A percentile compares a stretch with the other conserved stretches of the same genome.
Evolutionary conservation across 768 basidiomycete species (phyloP).

Genomic region (Rhodotorula paludigena): DNA sequence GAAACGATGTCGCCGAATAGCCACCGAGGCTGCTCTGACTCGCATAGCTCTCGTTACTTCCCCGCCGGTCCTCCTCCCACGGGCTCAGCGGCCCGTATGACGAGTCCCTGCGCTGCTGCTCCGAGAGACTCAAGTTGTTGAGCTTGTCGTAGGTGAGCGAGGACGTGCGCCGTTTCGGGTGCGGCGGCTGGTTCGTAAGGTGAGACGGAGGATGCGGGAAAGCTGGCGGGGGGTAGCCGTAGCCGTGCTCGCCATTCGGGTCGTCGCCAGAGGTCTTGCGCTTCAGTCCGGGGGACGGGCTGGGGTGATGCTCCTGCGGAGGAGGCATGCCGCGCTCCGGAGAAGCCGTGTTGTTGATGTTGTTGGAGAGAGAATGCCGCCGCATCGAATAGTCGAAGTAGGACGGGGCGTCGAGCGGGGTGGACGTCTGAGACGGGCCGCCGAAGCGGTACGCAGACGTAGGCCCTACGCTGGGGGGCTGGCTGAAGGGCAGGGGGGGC

Average conservation of each 20-base stretch:
- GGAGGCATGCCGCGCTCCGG: background rate
- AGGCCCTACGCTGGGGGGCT: background rate
- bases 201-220: background rate
- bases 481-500: background rate
- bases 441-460: constrained; percentile 27
- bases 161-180: constrained; percentile 22
- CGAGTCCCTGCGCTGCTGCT: constrained; percentile 21
- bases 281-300: constrained; percentile 22
- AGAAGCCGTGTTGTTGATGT: background rate
- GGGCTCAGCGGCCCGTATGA: background rate
- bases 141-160: constrained; percentile 29
- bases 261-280: constrained; percentile 31
- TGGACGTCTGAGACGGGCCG: constrained; percentile 30
- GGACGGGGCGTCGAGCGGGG: constrained; percentile 50
- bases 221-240: too few relatives aligned
- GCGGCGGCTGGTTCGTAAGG: background rate
- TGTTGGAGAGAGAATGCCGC: constrained; percentile 64
- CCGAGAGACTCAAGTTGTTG: constrained; percentile 10
- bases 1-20: constrained; percentile 5
- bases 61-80: constrained; percentile 35
- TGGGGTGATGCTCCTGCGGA: background rate
- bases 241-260: background rate
- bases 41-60: constrained; percentile 21
- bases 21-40: constrained; percentile 7
- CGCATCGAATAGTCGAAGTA: constrained; percentile 67